Evolutionary conservation across 2,329 filamentous ascomycete species (phyloP), one percentile per base, ranked within the genome.

Genomic region (Exophiala lecanii-corni): DNA sequence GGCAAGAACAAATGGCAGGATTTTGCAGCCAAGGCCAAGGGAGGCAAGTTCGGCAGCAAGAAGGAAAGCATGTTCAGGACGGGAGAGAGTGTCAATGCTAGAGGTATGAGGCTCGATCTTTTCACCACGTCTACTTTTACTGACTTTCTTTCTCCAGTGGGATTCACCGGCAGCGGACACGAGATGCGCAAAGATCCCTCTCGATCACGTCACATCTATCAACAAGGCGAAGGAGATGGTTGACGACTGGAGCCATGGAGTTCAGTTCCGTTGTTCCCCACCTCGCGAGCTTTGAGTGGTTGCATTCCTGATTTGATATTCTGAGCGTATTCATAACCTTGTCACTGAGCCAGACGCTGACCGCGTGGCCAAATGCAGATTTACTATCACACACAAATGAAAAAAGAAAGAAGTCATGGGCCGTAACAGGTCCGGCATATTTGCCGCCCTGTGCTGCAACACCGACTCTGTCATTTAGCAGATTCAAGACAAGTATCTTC

Each of bases 41-140:
- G 71, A 47, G 53, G 50, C 20, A 89, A 87, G 61, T 71, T 79
- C 41, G 64, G 63, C 17, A 12, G 23, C 7, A 91, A 91, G 70
- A 95, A 95, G 68, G 87, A 95, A 36, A 94, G 88, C 73, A 96
- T 96, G 89, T 96, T 96, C 64, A 82, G 89, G 35, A 96, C 89
- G 2, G 88, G 89, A 0, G 89, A 94, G 21, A 83, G 87, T 49
- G 77, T 92, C 17, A 79, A 87, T 58, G 89, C 86, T 45, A 79
- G 89, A 84, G 89, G 89, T 94, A 70, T 55, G 75, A 42, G 4
- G 6, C 33, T 48, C 39, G 39, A 33, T 49, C 48, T 32, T 32
- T 44, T 12, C 16, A n/a, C 21, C 39, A 47, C 9, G 21, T 41
- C 21, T 40, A 25, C n/a, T 9, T 20, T 15, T 31, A 19, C 37